phyloP scores from a whole-genome alignment of 768 basidiomycete genomes.

The Fomitopsis pulvina region DNA sequence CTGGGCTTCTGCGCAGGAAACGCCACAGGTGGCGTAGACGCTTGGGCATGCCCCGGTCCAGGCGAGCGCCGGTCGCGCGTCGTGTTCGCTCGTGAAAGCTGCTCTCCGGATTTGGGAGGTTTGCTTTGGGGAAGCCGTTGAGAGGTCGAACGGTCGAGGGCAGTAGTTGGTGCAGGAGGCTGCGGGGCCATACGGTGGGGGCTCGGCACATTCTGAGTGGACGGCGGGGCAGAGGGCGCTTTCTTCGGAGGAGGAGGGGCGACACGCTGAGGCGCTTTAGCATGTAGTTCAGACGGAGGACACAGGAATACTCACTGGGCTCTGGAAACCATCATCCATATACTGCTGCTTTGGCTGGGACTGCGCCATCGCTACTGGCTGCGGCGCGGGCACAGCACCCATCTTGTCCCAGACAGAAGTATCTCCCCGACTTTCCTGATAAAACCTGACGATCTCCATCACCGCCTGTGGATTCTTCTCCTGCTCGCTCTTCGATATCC shows the following conservation, averaged over 20 bases:
- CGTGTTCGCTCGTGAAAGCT: slow-evolving; percentile 60
- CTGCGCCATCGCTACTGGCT: slow-evolving; percentile 10
- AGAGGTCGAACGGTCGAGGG: slow-evolving; percentile 84
- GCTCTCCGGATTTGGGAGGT: slow-evolving; percentile 28
- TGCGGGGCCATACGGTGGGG: slow-evolving; percentile 74
- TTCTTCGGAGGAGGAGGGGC: slow-evolving; percentile 39
- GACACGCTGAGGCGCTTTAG: slow-evolving; percentile 25
- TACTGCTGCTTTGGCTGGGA: slow-evolving; percentile 25
- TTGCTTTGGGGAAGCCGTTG: slow-evolving; percentile 62
- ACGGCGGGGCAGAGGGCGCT: slow-evolving; percentile 18
- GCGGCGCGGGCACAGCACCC: slow-evolving; percentile 23
- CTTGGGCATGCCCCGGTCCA: slow-evolving; percentile 13
- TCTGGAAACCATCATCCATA: slow-evolving; percentile 46
- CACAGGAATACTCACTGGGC: slow-evolving; percentile 39
- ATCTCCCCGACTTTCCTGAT: slow-evolving; percentile 75
- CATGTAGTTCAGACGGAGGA: slow-evolving; percentile 6
- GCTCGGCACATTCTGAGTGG: slow-evolving; percentile 29
- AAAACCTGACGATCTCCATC: slow-evolving; percentile 98
- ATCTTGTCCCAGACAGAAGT: slow-evolving; percentile 75
- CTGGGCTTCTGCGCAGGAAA: slow-evolving; percentile 11
- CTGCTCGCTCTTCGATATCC: slow-evolving; percentile 90
- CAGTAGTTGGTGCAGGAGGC: slow-evolving; percentile 52
- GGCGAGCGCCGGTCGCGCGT: slow-evolving; percentile 53
- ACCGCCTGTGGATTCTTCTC: slow-evolving; percentile 97
- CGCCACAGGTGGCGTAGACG: slow-evolving; percentile 8